Base-by-base conservation (phyloP, 768 basidiomycete species). In the Collybia nuda region DNA sequence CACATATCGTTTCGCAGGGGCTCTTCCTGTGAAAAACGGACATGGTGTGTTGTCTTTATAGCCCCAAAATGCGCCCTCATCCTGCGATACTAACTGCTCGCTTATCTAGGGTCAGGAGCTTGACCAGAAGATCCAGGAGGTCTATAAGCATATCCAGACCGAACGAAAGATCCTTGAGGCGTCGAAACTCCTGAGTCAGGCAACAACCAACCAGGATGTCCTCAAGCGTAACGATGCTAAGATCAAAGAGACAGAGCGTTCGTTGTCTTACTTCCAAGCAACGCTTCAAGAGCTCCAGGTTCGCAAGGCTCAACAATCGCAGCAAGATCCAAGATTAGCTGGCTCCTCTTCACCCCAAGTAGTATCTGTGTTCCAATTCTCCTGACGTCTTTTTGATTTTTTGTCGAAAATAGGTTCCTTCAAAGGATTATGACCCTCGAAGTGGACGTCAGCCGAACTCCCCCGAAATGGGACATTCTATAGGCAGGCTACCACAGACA, bases 161-260 rank as follows among this genome's bases (percentile, higher is more conserved):
- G 92, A 96, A 74, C 88, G 88, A 70, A 94, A 92, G 80, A 86
- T 95, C 66, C 78, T 96, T 57, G 90, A 94, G 69, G 93, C 86
- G 15, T 84, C 86, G 23, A 82, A 87, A 64, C 78, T 81, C 57
- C 76, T 95, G 50, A 81, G 87, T 40, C 81, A 84, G 66, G 93
- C 93, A 2, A 94, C 93, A 26, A 80, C 74, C 39, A 96, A 96
- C 63, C 88, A 82, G 58, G 92, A 94, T 70, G 93, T 95, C 42
- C 73, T 91, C 44, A 79, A 86, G 55, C 79, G 81, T 56, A 90
- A 85, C 60, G 90, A 94, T 56, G 82, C 82, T 56, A 86, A 93
- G 77, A 90, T 93, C 71, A 84, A 86, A 59, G 91, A 95, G 68
- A 85, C 90, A 9, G 86, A 91, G 66, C 83, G 84, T 44, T 87